A percentile compares a stretch with the other conserved stretches of the same genome.
These are phyloP conservation scores for Malus sylvestris DNA, from an alignment of 306 rosid genomes.

Conservation along the genomic window DNA sequence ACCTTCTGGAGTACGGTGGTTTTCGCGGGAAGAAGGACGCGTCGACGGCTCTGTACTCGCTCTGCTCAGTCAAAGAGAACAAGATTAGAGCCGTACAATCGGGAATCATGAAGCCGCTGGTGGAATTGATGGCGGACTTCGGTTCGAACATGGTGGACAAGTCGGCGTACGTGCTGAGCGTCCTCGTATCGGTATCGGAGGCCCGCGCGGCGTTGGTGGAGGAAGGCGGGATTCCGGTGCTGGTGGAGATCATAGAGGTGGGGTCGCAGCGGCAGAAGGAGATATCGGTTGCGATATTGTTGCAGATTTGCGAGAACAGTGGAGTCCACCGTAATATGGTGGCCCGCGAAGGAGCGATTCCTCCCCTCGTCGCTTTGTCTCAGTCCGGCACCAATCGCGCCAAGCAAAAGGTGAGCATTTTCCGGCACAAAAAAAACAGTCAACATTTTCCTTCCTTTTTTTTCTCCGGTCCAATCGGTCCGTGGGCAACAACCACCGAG, in stretches of 20 bases:
- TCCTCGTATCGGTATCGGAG: conserved; percentile 61
- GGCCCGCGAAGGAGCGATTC: conserved; percentile 96
- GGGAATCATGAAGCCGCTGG: conserved; percentile 79
- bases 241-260: conserved; percentile 84
- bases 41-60: conserved; percentile 76
- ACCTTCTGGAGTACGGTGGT: conserved; percentile 60
- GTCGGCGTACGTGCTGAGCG: conserved; percentile 77
- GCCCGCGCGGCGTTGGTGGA: conserved; percentile 72
- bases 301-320: conserved; percentile 77
- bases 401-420: conserved; percentile 72
- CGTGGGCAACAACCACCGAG: conserved; percentile 11
- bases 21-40: conserved; percentile 90
- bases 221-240: conserved; percentile 85
- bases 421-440: neutral
- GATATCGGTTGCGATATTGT: conserved; percentile 59
- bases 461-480: neutral
- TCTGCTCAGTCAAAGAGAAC: conserved; percentile 76
- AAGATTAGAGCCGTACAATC: conserved; percentile 71
- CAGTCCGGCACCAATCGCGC: conserved; percentile 96
- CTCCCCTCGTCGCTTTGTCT: conserved; percentile 81
- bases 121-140: conserved; percentile 90
- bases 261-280: conserved; percentile 89
- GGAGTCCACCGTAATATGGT: conserved; percentile 60
- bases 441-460: neutral
- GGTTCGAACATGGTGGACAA: conserved; percentile 91